Conservation (phyloP, 352 stramenopile species). For the Pythium brachiatum region DNA sequence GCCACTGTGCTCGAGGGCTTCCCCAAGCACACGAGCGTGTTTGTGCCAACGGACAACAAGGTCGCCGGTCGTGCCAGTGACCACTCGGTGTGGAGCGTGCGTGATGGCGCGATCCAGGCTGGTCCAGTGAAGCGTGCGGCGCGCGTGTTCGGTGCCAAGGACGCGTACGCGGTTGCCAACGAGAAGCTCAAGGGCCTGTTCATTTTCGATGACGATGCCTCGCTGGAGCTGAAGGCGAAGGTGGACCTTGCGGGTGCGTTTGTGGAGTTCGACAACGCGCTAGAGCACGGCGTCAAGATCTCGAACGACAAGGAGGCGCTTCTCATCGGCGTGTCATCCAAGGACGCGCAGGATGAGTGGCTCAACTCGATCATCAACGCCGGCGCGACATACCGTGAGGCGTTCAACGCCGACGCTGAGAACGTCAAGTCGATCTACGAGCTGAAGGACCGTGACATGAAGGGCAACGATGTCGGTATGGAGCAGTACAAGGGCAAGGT, state of each 20-base stretch:
- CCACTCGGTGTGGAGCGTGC: constrained; percentile 22
- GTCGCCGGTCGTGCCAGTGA: not conserved
- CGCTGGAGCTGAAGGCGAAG: constrained; percentile 11
- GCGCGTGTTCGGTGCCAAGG: constrained; percentile 10
- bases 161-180: constrained; percentile 20
- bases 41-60: constrained; percentile 21
- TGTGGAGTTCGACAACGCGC: constrained; percentile 23
- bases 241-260: constrained; percentile 21
- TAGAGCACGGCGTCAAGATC: constrained; percentile 49
- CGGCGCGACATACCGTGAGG: constrained; percentile 45
- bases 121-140: constrained; percentile 13
- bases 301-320: constrained; percentile 31
- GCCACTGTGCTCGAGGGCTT: constrained; percentile 11
- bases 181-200: constrained; percentile 31
- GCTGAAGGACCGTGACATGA: constrained; percentile 56
- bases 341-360: constrained; percentile 44
- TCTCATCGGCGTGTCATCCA: constrained; percentile 30
- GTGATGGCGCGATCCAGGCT: constrained; percentile 23
- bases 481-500: constrained; percentile 35
- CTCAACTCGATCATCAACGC: constrained; percentile 44
- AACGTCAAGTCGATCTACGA: constrained; percentile 69
- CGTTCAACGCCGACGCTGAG: constrained; percentile 30
- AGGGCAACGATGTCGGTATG: constrained; percentile 56
- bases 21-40: not conserved
- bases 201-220: constrained; percentile 37